A percentile compares a stretch with the other conserved stretches of the same genome.
Evolutionary conservation across 164 flowering plant genomes (phyloP).

Genomic region (Nelumbo lutea): DNA sequence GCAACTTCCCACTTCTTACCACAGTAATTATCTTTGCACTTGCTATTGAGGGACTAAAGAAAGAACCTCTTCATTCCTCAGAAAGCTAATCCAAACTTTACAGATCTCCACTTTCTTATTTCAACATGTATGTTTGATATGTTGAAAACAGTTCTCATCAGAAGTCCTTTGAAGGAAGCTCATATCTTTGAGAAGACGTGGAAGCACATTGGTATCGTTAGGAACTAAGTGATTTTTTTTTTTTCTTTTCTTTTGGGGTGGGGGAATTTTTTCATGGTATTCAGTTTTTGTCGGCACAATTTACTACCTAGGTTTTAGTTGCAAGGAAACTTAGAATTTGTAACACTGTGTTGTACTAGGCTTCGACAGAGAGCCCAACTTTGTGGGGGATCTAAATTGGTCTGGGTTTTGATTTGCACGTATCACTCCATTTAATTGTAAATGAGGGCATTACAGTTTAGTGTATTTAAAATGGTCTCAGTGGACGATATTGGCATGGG

Average conservation of each 20-base stretch:
- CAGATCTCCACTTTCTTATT: neutral
- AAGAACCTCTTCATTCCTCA: neutral
- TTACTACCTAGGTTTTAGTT: neutral
- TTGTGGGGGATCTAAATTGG: neutral
- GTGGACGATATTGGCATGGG: neutral
- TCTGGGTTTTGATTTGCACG: neutral
- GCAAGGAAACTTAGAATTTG: neutral
- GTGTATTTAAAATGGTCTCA: neutral
- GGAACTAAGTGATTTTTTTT: neutral
- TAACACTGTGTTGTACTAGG: neutral
- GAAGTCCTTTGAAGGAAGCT: neutral
- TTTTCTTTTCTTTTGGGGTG: neutral
- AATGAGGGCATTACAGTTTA: neutral
- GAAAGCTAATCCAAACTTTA: neutral
- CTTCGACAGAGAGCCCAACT: neutral
- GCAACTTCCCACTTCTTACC: neutral
- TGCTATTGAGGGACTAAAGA: neutral
- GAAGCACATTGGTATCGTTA: constrained; percentile 2
- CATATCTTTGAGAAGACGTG: neutral
- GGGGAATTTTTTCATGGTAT: neutral
- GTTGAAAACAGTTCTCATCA: neutral
- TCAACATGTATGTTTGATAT: neutral
- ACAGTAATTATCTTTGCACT: neutral
- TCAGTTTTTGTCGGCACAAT: neutral
- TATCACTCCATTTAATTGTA: neutral